Evolutionary conservation across 2,329 filamentous ascomycete genomes (phyloP).

Genomic region (Knoxdaviesia capensis): DNA sequence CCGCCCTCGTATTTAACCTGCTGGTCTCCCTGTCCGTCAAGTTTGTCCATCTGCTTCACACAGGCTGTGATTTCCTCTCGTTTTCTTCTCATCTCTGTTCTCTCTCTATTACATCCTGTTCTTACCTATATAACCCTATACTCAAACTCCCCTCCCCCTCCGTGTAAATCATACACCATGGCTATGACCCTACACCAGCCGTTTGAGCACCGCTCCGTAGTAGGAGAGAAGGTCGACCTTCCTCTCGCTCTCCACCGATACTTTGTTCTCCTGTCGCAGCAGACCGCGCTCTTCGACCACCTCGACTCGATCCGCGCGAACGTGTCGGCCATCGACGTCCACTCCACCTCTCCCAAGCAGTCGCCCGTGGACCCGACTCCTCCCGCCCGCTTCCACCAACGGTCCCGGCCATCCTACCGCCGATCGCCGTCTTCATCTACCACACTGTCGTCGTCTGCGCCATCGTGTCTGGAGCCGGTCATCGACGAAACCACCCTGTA

Average conservation of each 20-base stretch:
- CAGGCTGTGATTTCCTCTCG: too few relatives aligned
- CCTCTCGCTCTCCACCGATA: conserved; percentile 33
- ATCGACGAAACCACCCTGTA: conserved; percentile 25
- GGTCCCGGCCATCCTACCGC: neutral
- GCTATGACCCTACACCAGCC: too few relatives aligned
- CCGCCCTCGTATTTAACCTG: too few relatives aligned
- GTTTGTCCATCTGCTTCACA: too few relatives aligned
- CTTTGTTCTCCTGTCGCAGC: conserved; percentile 30
- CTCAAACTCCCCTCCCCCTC: too few relatives aligned
- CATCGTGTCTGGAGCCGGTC: conserved; percentile 15
- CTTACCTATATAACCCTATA: too few relatives aligned
- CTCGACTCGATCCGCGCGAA: conserved; percentile 27
- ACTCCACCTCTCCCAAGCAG: conserved; percentile 31
- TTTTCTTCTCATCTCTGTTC: too few relatives aligned
- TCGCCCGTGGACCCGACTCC: conserved; percentile 25
- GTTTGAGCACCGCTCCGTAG: too few relatives aligned
- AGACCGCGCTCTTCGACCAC: conserved; percentile 28
- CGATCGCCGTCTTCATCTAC: conserved; percentile 1
- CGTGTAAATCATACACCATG: too few relatives aligned
- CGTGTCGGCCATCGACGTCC: conserved; percentile 6
- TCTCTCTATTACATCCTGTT: too few relatives aligned
- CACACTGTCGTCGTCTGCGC: neutral
- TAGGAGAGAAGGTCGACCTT: conserved; percentile 10
- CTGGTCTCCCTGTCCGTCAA: too few relatives aligned
- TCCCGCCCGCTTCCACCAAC: neutral